Base-by-base conservation (phyloP, 2,329 filamentous ascomycete genomes). In the Talaromyces sp. region DNA sequence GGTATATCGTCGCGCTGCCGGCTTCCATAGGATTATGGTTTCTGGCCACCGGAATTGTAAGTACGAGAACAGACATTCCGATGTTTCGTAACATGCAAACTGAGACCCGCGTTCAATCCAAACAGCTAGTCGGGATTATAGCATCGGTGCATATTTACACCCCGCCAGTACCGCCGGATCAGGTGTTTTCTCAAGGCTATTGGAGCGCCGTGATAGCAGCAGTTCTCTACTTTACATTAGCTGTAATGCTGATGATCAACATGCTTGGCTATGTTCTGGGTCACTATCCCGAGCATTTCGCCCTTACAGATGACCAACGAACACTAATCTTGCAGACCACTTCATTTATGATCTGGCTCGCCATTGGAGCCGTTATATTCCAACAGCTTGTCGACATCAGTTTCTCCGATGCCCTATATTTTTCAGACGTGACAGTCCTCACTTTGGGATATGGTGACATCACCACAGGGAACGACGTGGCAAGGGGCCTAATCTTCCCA, bases 251-350 rank as follows among this genome's bases (percentile, higher is more conserved):
- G 75, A 84, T 89, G 67, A 76, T 91, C 61, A 96, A 93, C 23
- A 91, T 93, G 77, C 82, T 88, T 62, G 92, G 92, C 8, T 93
- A 92, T 54, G 84, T 86, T 63, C 77, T 88, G 0, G 87, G 87
- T 0, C 89, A 91, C 67, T 96, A 96, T 69, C 83, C 83, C 6
- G 88, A 91, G 68, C 88, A 92, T 69, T 96, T 96, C 68, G 80
- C 83, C 3, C 81, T 96, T 25, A 93, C 89, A 0, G 85, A 88
- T 60, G 89, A 88, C 65, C 93, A 97, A 74, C 85, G 93, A 9
- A 96, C 91, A 0, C 79, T 97, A 23, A 96, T 97, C 81, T 77
- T 96, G 31, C 93, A 97, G 75, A 96, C 92, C 1, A 96, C 96
- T 75, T 80, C 90, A 61, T 91, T 96, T 71, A 87, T 96, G 58